phyloP scores from a whole-genome alignment of 768 basidiomycete species.

The Russula olivacea region DNA sequence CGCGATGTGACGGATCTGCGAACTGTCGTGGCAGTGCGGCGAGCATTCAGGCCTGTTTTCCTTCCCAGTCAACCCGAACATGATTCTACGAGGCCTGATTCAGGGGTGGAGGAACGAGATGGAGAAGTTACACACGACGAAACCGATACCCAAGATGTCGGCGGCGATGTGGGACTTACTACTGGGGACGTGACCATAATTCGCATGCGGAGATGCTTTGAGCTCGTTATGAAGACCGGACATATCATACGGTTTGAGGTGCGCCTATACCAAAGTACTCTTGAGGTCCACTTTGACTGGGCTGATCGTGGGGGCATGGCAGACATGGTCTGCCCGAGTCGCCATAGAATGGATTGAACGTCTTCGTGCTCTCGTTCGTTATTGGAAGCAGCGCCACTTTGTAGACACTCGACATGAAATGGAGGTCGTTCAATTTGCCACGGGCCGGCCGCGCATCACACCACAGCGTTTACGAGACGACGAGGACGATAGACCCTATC shows the following conservation, averaged over 20 bases:
- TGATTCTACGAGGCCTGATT: slow-evolving; percentile 23
- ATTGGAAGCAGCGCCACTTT: slow-evolving; percentile 76
- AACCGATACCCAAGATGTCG: slow-evolving; percentile 58
- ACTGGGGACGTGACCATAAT: slow-evolving; percentile 38
- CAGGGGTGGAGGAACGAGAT: slow-evolving; percentile 27
- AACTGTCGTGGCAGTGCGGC: slow-evolving; percentile 55
- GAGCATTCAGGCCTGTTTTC: slow-evolving; percentile 50
- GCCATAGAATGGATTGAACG: slow-evolving; percentile 84
- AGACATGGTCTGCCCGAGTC: slow-evolving; percentile 60
- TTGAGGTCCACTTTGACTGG: background rate
- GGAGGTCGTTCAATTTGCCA: slow-evolving; percentile 54
- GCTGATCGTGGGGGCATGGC: slow-evolving; percentile 4
- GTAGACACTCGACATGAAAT: slow-evolving; percentile 76
- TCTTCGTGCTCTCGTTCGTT: slow-evolving; percentile 60
- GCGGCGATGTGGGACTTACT: slow-evolving; percentile 51
- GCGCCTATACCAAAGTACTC: slow-evolving; percentile 23
- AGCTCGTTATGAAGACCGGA: slow-evolving; percentile 65
- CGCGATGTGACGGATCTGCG: slow-evolving; percentile 71
- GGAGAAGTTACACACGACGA: slow-evolving; percentile 32
- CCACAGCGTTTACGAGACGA: slow-evolving; percentile 44
- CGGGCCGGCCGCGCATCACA: slow-evolving; percentile 53
- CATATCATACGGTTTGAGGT: slow-evolving; percentile 76
- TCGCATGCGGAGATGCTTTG: slow-evolving; percentile 66
- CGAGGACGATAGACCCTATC: slow-evolving; percentile 37
- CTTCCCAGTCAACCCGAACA: slow-evolving; percentile 26